These are phyloP conservation scores for Pseudocercospora cruenta DNA, from an alignment of 2,329 filamentous ascomycete species.

Conservation along the genomic window DNA sequence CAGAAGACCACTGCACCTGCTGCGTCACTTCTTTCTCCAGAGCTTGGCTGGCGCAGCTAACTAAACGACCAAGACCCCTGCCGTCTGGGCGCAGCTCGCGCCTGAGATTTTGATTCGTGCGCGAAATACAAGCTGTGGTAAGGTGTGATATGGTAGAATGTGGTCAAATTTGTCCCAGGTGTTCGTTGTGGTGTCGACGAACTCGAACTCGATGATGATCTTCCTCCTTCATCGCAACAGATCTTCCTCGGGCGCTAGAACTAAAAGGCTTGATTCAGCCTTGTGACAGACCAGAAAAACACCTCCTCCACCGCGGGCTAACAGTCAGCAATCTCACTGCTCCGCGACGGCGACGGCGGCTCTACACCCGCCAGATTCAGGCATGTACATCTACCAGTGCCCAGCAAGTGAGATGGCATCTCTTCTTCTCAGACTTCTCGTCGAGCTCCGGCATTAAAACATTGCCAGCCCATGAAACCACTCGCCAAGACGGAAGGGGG, in stretches of 20 bases:
- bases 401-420: too few relatives aligned
- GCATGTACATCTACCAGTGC: not conserved
- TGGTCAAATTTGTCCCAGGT: too few relatives aligned
- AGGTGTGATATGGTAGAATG: not conserved
- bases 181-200: not conserved
- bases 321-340: not conserved
- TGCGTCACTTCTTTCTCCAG: not conserved
- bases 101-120: not conserved
- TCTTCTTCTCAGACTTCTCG: too few relatives aligned
- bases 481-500: not conserved
- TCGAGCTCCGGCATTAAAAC: not conserved
- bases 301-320: too few relatives aligned
- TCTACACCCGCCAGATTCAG: not conserved
- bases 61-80: not conserved
- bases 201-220: not conserved
- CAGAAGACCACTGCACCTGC: not conserved
- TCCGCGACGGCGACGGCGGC: not conserved
- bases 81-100: not conserved
- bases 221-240: too few relatives aligned
- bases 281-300: not conserved
- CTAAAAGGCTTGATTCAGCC: not conserved
- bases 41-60: not conserved
- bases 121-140: not conserved
- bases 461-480: not conserved
- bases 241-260: not conserved